Conservation (phyloP, 2,329 filamentous ascomycete genomes). For the Cladophialophora psammophila region DNA sequence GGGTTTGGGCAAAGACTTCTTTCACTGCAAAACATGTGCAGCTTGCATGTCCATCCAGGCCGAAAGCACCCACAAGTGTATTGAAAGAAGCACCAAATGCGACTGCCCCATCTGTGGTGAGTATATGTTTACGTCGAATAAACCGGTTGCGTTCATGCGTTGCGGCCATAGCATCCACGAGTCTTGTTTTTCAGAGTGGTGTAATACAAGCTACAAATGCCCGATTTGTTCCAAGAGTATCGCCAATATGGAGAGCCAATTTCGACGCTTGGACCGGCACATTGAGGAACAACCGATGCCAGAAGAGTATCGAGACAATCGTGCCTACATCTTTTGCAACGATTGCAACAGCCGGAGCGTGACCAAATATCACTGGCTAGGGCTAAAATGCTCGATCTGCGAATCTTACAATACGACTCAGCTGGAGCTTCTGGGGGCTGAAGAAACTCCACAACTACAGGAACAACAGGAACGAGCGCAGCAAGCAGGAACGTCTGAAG, state of each 20-base stretch:
- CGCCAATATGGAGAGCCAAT: conserved; percentile 96
- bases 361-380: conserved; percentile 92
- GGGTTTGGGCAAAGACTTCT: conserved; percentile 94
- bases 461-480: conserved; percentile 35
- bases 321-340: conserved; percentile 88
- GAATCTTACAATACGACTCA: conserved; percentile 58
- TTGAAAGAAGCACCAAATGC: conserved; percentile 91
- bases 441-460: conserved; percentile 38
- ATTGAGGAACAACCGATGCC: conserved; percentile 95
- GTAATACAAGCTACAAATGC: conserved; percentile 90
- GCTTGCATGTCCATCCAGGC: conserved; percentile 93
- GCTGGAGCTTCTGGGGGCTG: conserved; percentile 49
- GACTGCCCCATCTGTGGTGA: conserved; percentile 97
- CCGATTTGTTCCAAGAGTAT: conserved; percentile 96
- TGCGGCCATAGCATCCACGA: conserved; percentile 97
- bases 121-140: conserved; percentile 92
- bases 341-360: conserved; percentile 90
- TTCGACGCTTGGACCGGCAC: conserved; percentile 85
- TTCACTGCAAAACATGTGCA: conserved; percentile 97
- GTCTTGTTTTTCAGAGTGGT: conserved; percentile 85
- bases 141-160: conserved; percentile 88
- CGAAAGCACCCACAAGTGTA: conserved; percentile 85
- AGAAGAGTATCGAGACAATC: conserved; percentile 76
- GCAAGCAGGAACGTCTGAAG: conserved; percentile 42
- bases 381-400: conserved; percentile 77